phyloP scores from a whole-genome alignment of 2,329 filamentous ascomycete genomes.

The Ustilaginoidea virens region DNA sequence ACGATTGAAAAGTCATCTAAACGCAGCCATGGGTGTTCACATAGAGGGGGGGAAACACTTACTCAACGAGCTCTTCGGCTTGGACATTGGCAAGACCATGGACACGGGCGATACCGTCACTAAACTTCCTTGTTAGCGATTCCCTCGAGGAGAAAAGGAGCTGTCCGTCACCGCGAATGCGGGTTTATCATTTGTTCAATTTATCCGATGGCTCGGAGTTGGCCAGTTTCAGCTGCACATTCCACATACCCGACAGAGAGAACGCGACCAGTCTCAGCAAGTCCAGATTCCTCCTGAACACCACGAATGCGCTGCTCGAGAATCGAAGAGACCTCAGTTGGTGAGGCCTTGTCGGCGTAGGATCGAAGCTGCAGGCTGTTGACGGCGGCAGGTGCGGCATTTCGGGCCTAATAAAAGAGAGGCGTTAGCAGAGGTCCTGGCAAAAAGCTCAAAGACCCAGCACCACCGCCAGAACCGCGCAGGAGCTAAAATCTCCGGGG shows the following conservation, averaged over 20 bases:
- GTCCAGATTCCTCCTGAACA: conserved; percentile 89
- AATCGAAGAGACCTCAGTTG: conserved; percentile 98
- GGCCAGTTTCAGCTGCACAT: conserved; percentile 3
- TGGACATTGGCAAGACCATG: conserved; percentile 99
- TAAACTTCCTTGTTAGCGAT: conserved; percentile 19
- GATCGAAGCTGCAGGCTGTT: conserved; percentile 51
- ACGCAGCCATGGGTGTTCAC: no score
- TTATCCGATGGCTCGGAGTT: conserved; percentile 1
- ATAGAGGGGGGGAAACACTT: conserved; percentile 30
- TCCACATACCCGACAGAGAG: conserved; percentile 90
- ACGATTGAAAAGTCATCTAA: conserved; percentile 3
- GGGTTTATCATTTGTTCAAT: no score
- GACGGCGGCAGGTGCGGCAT: conserved; percentile 64
- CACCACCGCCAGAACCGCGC: conserved; percentile 3
- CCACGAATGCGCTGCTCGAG: conserved; percentile 98
- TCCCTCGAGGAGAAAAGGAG: background rate
- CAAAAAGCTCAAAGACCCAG: conserved; percentile 21
- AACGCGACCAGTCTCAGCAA: conserved; percentile 97
- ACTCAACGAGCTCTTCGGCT: conserved; percentile 99
- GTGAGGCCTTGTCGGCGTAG: conserved; percentile 88
- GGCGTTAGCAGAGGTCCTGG: conserved; percentile 29
- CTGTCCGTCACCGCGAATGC: no score
- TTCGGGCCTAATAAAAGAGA: conserved; percentile 58
- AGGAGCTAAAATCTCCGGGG: background rate
- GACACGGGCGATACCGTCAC: conserved; percentile 99